These are phyloP conservation scores for Strombidium stylifer DNA, from an alignment of 73 alveolate genomes.

Conservation along the genomic window DNA sequence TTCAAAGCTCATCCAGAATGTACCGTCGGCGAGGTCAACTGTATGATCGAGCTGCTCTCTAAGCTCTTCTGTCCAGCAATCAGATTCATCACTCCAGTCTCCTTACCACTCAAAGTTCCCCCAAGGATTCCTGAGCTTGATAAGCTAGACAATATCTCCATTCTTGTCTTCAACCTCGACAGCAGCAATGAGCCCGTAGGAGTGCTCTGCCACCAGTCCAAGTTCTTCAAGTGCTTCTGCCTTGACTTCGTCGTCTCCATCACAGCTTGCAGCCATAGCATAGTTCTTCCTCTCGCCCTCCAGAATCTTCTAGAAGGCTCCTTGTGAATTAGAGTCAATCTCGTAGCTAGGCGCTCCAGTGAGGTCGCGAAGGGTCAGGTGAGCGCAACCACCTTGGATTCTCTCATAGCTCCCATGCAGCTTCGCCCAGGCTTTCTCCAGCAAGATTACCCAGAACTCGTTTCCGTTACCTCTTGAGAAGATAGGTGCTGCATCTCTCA, in stretches of 20 bases:
- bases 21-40: not conserved
- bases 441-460: constrained; percentile 68
- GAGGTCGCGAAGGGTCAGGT: constrained; percentile 41
- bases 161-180: constrained; percentile 52
- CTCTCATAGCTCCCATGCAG: constrained; percentile 54
- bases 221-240: not conserved
- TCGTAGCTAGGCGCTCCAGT: constrained; percentile 81
- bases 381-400: constrained; percentile 22
- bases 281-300: constrained; percentile 9
- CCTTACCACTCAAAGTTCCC: constrained; percentile 94
- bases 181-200: constrained; percentile 55
- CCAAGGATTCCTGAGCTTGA: constrained; percentile 84
- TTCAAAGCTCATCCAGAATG: constrained; percentile 31
- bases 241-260: constrained; percentile 13
- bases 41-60: constrained; percentile 40
- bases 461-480: constrained; percentile 16
- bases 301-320: constrained; percentile 7
- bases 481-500: constrained; percentile 62
- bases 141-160: constrained; percentile 60
- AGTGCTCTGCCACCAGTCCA: constrained; percentile 15
- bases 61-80: constrained; percentile 91
- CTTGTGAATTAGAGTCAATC: constrained; percentile 17
- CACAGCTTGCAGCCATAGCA: constrained; percentile 2
- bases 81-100: constrained; percentile 88
- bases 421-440: constrained; percentile 76